These are phyloP conservation scores for Cordyceps militaris DNA, from an alignment of 2,329 filamentous ascomycete genomes.

Conservation along the genomic window DNA sequence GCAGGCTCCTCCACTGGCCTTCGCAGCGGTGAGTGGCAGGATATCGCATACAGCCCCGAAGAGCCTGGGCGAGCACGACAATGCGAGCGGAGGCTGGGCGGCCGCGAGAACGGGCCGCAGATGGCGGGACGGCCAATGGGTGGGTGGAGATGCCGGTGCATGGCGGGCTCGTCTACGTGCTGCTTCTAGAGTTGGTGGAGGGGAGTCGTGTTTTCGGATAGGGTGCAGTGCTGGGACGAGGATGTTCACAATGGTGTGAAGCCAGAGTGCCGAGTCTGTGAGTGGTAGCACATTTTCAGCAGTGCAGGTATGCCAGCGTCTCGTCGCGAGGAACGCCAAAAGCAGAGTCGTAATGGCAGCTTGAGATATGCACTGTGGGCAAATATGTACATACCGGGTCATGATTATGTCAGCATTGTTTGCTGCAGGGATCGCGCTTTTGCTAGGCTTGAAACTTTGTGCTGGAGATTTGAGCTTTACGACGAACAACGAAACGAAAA, in stretches of 20 bases:
- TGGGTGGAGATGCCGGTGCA: slow-evolving; percentile 10
- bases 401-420: slow-evolving; percentile 3
- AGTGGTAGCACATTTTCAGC: not conserved
- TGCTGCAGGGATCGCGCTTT: not conserved
- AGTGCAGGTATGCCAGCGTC: not conserved
- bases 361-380: not conserved
- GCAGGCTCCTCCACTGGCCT: not conserved
- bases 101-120: slow-evolving; percentile 23
- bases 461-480: not conserved
- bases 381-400: not conserved
- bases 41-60: not conserved
- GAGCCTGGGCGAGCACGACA: not conserved
- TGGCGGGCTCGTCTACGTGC: not conserved
- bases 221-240: not conserved
- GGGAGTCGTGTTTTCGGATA: too few species aligned
- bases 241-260: not conserved
- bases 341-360: not conserved
- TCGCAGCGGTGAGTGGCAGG: not conserved
- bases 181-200: too few species aligned
- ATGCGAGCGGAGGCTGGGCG: slow-evolving; percentile 12
- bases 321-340: not conserved
- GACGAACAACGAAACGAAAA: not conserved
- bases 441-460: slow-evolving; percentile 12
- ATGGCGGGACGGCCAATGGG: slow-evolving; percentile 14
- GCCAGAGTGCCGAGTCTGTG: not conserved